Percentiles rank a stretch among this genome's conserved stretches.
phyloP scores from a whole-genome alignment of 352 stramenopile genomes.

The Phytophthora vignae region DNA sequence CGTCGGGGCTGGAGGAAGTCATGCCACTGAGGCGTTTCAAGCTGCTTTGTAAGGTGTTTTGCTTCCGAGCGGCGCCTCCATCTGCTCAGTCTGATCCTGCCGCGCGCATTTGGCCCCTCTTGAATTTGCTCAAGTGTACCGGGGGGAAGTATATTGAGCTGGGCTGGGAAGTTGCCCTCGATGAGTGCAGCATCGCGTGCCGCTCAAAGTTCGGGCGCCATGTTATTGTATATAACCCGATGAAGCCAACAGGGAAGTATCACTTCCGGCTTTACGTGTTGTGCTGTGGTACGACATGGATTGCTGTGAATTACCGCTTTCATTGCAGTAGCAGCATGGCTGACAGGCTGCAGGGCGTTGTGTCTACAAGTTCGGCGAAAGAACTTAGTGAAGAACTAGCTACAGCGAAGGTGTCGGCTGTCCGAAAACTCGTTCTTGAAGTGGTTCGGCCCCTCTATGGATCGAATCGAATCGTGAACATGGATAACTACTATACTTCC shows the following conservation, averaged over 20 bases:
- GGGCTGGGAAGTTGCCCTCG: background rate
- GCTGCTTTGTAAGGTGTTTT: conserved; percentile 3
- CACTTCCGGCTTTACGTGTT: background rate
- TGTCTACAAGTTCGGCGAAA: background rate
- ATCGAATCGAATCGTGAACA: background rate
- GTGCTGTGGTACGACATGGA: background rate
- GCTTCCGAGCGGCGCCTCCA: background rate
- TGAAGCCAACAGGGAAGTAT: background rate
- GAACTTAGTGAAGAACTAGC: background rate
- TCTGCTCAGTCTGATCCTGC: background rate
- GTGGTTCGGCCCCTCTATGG: background rate
- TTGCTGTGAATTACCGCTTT: background rate
- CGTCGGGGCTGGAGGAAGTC: conserved; percentile 14
- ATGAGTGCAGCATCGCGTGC: background rate
- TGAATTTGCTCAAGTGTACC: conserved; percentile 1
- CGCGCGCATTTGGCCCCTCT: background rate
- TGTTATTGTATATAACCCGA: background rate
- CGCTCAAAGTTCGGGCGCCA: background rate
- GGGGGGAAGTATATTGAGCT: conserved; percentile 12
- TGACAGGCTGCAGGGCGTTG: background rate
- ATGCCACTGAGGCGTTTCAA: conserved; percentile 38
- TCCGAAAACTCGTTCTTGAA: background rate
- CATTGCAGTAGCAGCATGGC: background rate
- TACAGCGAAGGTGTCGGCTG: background rate
- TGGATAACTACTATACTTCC: conserved; percentile 10